These are phyloP conservation scores for Biscogniauxia marginata DNA, from an alignment of 2,329 filamentous ascomycete species.

Conservation along the genomic window DNA sequence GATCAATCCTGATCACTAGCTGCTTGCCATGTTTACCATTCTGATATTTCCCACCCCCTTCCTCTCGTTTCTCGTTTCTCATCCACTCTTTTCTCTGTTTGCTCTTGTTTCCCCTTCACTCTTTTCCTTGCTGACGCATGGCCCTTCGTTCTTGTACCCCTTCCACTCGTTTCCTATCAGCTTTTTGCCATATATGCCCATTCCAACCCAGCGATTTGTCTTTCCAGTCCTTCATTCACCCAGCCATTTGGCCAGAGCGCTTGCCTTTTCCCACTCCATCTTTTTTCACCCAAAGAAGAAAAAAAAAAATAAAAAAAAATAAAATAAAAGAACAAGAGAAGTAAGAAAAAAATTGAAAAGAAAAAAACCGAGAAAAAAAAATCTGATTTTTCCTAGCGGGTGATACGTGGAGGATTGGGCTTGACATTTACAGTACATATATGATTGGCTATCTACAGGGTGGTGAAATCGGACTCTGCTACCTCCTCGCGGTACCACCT, in stretches of 20 bases:
- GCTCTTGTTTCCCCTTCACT: background rate
- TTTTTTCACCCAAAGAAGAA: no score
- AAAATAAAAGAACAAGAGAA: no score
- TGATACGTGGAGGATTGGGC: background rate
- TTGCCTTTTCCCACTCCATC: background rate
- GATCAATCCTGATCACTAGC: no score
- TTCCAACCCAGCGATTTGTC: background rate
- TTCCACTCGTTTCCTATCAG: background rate
- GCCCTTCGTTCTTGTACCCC: background rate
- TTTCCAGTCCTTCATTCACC: background rate
- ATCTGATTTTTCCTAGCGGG: no score
- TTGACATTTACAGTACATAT: background rate
- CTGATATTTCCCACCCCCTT: background rate
- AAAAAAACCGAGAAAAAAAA: no score
- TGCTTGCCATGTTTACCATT: background rate
- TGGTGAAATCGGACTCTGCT: background rate
- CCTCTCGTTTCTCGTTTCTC: background rate
- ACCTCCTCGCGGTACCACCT: background rate
- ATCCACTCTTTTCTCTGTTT: background rate
- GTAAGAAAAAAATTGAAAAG: no score
- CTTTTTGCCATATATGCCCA: background rate
- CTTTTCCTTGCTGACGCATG: no score
- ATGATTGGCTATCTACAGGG: background rate
- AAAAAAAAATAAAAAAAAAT: no score
- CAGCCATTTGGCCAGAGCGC: background rate